Evolutionary conservation across 352 stramenopile genomes (phyloP).

Genomic region (Lagenidium sp.): DNA sequence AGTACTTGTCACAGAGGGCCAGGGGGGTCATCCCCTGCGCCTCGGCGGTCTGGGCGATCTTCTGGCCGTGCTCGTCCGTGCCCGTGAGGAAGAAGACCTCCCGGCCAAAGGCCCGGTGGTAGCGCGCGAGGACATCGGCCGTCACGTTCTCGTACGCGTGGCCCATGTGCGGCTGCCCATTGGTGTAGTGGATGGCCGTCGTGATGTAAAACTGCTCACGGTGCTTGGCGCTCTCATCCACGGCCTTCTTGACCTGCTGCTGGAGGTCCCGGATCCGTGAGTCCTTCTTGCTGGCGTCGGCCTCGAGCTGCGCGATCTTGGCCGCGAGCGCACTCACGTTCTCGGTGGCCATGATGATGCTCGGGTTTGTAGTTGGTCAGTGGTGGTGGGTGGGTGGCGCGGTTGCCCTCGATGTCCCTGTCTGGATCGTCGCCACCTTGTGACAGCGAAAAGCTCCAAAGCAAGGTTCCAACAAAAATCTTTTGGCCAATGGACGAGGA

Average conservation of each 20-base stretch:
- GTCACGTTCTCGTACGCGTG: constrained; percentile 98
- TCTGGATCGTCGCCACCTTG: too few species aligned
- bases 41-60: constrained; percentile 97
- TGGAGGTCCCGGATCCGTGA: constrained; percentile 40
- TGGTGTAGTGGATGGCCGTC: constrained; percentile 99
- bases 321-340: constrained; percentile 20
- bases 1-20: constrained; percentile 95
- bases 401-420: too few species aligned
- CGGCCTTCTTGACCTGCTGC: constrained; percentile 35
- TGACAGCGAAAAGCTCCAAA: too few species aligned
- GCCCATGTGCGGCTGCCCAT: constrained; percentile 95
- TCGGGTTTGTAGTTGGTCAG: not conserved
- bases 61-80: constrained; percentile 99
- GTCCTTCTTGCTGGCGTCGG: constrained; percentile 33
- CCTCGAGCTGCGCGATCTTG: constrained; percentile 26
- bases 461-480: too few species aligned
- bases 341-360: constrained; percentile 8
- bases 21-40: constrained; percentile 87
- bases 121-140: constrained; percentile 95
- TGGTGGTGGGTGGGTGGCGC: too few species aligned
- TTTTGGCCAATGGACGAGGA: too few species aligned
- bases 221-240: constrained; percentile 27
- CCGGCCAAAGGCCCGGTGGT: constrained; percentile 85
- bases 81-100: constrained; percentile 83
- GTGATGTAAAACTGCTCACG: constrained; percentile 94